Percentiles rank a stretch among this genome's conserved stretches.
Evolutionary conservation across 1,284 basidiomycete species (phyloP).

Genomic region (Chondrostereum purpureum): DNA sequence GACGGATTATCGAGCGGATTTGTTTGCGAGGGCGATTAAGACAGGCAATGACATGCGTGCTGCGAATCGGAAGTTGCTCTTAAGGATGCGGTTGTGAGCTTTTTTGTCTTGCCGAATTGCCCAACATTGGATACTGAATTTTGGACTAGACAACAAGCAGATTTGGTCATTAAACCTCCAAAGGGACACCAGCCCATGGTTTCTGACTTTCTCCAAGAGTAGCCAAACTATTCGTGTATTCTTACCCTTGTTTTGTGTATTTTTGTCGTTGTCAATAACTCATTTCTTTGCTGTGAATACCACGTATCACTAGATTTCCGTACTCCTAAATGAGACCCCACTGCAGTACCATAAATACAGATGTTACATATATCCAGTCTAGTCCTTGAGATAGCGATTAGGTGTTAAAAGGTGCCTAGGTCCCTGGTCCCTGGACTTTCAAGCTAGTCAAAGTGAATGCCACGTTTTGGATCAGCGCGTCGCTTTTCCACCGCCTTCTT

Average conservation of each 20-base stretch:
- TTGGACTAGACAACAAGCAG: conserved; percentile 57
- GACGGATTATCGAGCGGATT: conserved; percentile 63
- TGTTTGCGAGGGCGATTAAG: conserved; percentile 71
- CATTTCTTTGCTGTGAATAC: too few relatives aligned
- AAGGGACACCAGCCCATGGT: conserved; percentile 21
- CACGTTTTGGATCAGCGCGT: conserved; percentile 77
- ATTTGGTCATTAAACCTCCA: conserved; percentile 45
- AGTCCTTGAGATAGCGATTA: too few relatives aligned
- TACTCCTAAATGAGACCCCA: too few relatives aligned
- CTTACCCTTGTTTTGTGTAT: neutral
- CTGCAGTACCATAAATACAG: too few relatives aligned
- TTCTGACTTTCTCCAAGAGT: conserved; percentile 1
- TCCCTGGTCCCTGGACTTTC: too few relatives aligned
- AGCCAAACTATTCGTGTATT: neutral
- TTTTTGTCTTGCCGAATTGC: conserved; percentile 1
- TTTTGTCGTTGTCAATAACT: neutral
- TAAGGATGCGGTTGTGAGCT: conserved; percentile 70
- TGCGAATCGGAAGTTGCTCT: conserved; percentile 66
- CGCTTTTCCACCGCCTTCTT: conserved; percentile 78
- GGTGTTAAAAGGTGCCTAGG: too few relatives aligned
- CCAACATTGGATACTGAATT: conserved; percentile 10
- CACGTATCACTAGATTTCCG: too few relatives aligned
- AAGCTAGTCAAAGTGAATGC: conserved; percentile 64
- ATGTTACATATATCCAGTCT: too few relatives aligned
- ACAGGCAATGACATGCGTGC: conserved; percentile 63